Percentiles rank a stretch among this genome's conserved stretches.
Evolutionary conservation across 345 rosid genomes (phyloP).

Genomic region (Clausena lansium): DNA sequence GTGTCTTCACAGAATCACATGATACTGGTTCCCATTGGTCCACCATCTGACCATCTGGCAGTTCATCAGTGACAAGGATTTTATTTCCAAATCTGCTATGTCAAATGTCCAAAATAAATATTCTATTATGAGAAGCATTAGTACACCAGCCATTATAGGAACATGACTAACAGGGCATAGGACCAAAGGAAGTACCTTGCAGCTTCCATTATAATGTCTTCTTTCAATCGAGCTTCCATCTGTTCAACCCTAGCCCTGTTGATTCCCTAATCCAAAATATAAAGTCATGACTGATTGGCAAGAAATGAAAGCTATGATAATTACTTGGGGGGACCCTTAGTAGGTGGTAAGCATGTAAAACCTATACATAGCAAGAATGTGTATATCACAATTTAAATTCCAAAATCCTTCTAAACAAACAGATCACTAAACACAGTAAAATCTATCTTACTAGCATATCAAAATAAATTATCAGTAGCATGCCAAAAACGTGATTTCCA

Average conservation of each 20-base stretch:
- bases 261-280: conserved; percentile 64
- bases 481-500: not conserved
- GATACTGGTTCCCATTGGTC: conserved; percentile 99
- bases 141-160: not conserved
- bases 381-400: not conserved
- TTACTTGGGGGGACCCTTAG: not conserved
- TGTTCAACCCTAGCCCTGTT: conserved; percentile 87
- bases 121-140: conserved; percentile 17
- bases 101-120: conserved; percentile 24
- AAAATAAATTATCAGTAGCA: not conserved
- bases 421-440: not conserved
- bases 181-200: conserved; percentile 51
- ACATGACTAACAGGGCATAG: conserved; percentile 3
- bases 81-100: conserved; percentile 86
- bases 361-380: not conserved
- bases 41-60: conserved; percentile 98
- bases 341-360: not conserved
- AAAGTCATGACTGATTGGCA: conserved; percentile 11
- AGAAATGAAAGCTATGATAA: not conserved
- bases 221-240: conserved; percentile 92
- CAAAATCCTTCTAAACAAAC: not conserved
- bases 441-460: not conserved
- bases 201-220: conserved; percentile 89
- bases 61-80: conserved; percentile 98
- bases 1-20: conserved; percentile 82